phyloP scores from a whole-genome alignment of 164 flowering plant genomes.

The Stephania cephalantha region DNA sequence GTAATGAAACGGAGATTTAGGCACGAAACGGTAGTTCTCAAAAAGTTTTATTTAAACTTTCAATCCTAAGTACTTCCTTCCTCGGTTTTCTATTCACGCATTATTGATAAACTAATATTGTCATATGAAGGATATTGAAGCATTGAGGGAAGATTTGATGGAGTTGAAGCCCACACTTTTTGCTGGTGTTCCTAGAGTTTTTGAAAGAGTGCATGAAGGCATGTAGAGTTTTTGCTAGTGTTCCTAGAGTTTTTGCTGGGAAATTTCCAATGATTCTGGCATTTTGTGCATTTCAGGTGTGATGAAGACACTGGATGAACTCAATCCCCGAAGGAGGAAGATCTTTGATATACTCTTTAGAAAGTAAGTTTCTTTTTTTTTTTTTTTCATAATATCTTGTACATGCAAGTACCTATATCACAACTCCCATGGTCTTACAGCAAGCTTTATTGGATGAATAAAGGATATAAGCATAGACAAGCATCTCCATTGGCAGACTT shows the following conservation, averaged over 20 bases:
- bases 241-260: constrained; percentile 71
- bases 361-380: constrained; percentile 40
- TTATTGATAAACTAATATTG: not conserved
- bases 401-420: not conserved
- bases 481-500: constrained; percentile 89
- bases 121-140: constrained; percentile 59
- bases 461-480: constrained; percentile 61
- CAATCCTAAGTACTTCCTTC: not conserved
- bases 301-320: constrained; percentile 52
- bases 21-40: not conserved
- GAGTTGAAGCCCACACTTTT: constrained; percentile 90
- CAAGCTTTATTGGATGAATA: constrained; percentile 79
- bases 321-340: constrained; percentile 57
- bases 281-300: constrained; percentile 41
- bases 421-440: constrained; percentile 32
- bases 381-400: not conserved
- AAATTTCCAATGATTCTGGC: not conserved
- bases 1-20: not conserved
- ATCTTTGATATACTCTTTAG: constrained; percentile 60
- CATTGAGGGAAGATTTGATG: constrained; percentile 66
- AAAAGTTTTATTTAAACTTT: not conserved
- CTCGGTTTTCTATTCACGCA: not conserved
- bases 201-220: constrained; percentile 86
- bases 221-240: constrained; percentile 64
- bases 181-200: constrained; percentile 93